Conservation (phyloP, 805 yeast genomes). For the Priceomyces fermenticarens region DNA sequence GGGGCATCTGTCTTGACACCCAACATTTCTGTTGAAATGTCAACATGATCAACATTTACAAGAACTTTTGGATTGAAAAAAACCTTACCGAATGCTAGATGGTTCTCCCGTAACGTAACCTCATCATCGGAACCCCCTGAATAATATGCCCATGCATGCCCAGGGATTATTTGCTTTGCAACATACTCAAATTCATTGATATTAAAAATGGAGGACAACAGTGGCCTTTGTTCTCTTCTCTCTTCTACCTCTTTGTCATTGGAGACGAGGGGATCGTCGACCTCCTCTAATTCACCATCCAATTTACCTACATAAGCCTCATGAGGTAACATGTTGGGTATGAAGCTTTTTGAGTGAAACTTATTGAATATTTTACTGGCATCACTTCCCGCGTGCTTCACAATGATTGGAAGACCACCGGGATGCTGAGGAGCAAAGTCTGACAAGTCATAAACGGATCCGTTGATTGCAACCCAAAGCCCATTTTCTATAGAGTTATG, state of each 20-base stretch:
- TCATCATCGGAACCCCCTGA: slow-evolving; percentile 52
- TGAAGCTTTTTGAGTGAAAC: slow-evolving; percentile 31
- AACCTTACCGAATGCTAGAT: slow-evolving; percentile 37
- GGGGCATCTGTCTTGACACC: slow-evolving; percentile 39
- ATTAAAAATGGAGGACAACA: slow-evolving; percentile 27
- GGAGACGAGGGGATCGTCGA: slow-evolving; percentile 11
- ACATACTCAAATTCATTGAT: slow-evolving; percentile 39
- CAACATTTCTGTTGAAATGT: slow-evolving; percentile 25
- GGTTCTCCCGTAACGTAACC: slow-evolving; percentile 43
- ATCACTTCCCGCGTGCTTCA: slow-evolving; percentile 58
- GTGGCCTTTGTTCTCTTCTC: slow-evolving; percentile 24
- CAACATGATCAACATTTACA: slow-evolving; percentile 28
- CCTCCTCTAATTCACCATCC: slow-evolving; percentile 16
- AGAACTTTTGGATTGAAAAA: slow-evolving; percentile 46
- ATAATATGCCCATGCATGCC: slow-evolving; percentile 39
- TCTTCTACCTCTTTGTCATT: slow-evolving; percentile 17
- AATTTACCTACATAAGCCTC: slow-evolving; percentile 20
- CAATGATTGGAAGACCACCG: slow-evolving; percentile 46
- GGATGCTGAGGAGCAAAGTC: slow-evolving; percentile 41
- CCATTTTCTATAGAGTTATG: slow-evolving; percentile 7
- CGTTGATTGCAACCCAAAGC: slow-evolving; percentile 29
- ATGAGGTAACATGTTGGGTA: slow-evolving; percentile 16
- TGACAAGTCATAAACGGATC: slow-evolving; percentile 31
- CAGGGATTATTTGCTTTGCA: slow-evolving; percentile 32
- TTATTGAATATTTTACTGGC: slow-evolving; percentile 39